Evolutionary conservation across 2,329 filamentous ascomycete genomes (phyloP), one percentile per base, ranked within the genome.

Genomic region (Aspergillus sp.): DNA sequence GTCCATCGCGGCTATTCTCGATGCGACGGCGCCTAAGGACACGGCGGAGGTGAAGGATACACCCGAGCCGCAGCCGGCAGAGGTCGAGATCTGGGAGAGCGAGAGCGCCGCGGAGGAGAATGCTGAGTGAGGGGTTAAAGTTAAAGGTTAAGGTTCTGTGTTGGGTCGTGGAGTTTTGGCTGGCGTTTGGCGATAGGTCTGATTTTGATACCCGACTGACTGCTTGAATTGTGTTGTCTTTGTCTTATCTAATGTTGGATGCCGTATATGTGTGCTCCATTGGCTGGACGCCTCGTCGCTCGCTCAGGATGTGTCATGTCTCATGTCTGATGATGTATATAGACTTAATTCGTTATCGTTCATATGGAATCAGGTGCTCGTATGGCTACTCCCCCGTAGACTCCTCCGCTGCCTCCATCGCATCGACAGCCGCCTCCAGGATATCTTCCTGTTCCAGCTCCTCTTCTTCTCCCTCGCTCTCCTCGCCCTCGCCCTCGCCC

Each of bases 61-160:
- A 50, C 85, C 3, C 54, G 57, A 78, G 72, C 65, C 83, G 60
- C 8, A 38, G 35, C 14, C 14, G 35, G 35, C 35, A 3, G 35
- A 63, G 11, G 64, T 89, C 61, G 84, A 87, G 61, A 77, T 89
- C 14, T 89, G 86, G 85, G 86, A 89, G 69, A 88, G 85, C 64
- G 80, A 78, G 22, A 88, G 84, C 67, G 79, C 80, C 22, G 82
- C 83, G 58, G 86, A 83, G 45, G 85, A 73, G 50, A 62, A 65
- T 17, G 57, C 51, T 3, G 46, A 38, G 14, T 38, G 14, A n/a
- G 35, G 6, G 35, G 33, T 35, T 4, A 38, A 38, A n/a, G n/a
- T n/a, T n/a, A n/a, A n/a, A n/a, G n/a, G n/a, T n/a, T n/a, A n/a
- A n/a, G 14, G 16, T 38, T n/a, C 14, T n/a, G 35, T 14, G 40